Evolutionary conservation across 2,329 filamentous ascomycete genomes (phyloP).

Genomic region (Colletotrichum karsti): DNA sequence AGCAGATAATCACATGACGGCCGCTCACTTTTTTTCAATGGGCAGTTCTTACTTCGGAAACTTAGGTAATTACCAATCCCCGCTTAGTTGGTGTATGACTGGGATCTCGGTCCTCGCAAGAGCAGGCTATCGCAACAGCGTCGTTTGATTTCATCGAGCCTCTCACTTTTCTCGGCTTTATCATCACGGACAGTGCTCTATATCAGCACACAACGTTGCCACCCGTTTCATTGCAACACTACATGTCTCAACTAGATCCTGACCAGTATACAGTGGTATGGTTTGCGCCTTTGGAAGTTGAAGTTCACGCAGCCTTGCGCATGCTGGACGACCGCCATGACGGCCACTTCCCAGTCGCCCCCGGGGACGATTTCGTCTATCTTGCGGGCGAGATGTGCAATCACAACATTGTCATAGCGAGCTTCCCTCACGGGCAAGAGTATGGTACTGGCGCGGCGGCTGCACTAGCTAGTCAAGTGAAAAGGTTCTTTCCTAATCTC

Average conservation of each 20-base stretch:
- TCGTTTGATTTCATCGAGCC: too few relatives aligned
- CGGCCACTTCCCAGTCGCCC: constrained; percentile 38
- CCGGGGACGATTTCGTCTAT: constrained; percentile 46
- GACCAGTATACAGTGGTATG: constrained; percentile 42
- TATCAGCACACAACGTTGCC: too few relatives aligned
- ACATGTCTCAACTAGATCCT: background rate
- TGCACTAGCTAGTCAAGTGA: constrained; percentile 43
- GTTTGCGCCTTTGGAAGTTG: constrained; percentile 47
- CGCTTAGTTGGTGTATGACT: too few relatives aligned
- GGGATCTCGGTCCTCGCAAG: too few relatives aligned
- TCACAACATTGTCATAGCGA: constrained; percentile 45
- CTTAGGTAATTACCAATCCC: too few relatives aligned
- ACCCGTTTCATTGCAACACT: too few relatives aligned
- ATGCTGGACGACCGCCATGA: constrained; percentile 43
- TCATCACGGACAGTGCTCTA: too few relatives aligned
- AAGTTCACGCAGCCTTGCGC: constrained; percentile 42
- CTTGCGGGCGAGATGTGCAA: constrained; percentile 43
- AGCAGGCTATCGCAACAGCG: too few relatives aligned
- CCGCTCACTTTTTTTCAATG: too few relatives aligned
- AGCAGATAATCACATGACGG: too few relatives aligned
- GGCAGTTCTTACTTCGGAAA: too few relatives aligned
- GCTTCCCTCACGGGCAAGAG: constrained; percentile 41
- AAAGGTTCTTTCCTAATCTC: constrained; percentile 43
- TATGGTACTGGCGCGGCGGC: constrained; percentile 44
- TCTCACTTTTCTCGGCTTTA: too few relatives aligned